These are phyloP conservation scores for Lichtheimia hyalospora DNA, from an alignment of 371 early-diverging fungal species.

Conservation along the genomic window DNA sequence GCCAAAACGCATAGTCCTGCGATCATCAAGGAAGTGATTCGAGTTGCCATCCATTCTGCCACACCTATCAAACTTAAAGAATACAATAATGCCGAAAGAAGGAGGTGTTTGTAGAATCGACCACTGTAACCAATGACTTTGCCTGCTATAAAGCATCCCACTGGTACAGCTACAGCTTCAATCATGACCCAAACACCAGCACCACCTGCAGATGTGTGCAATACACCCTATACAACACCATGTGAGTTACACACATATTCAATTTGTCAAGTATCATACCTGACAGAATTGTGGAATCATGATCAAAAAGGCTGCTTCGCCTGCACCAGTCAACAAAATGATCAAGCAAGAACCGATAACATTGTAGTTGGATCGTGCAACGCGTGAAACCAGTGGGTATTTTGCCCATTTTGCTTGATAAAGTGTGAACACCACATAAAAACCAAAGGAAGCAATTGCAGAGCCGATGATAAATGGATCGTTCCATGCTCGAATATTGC, in stretches of 20 bases:
- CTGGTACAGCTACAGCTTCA: not conserved
- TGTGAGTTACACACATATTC: not conserved
- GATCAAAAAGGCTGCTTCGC: constrained; percentile 25
- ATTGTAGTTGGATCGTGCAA: constrained; percentile 26
- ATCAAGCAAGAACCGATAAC: constrained; percentile 14
- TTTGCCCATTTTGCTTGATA: constrained; percentile 59
- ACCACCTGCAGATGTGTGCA: constrained; percentile 11
- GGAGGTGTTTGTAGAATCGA: constrained; percentile 15
- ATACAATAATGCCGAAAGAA: not conserved
- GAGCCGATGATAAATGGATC: constrained; percentile 53
- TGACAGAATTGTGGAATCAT: constrained; percentile 25
- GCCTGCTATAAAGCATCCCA: constrained; percentile 2
- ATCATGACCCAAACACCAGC: constrained; percentile 6
- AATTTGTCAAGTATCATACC: not conserved
- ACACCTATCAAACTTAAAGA: no score
- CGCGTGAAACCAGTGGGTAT: constrained; percentile 62
- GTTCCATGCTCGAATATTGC: constrained; percentile 58
- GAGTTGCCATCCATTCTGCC: no score
- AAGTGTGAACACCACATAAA: constrained; percentile 47
- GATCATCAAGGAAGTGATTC: not conserved
- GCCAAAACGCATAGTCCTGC: constrained; percentile 14
- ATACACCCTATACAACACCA: not conserved
- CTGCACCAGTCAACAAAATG: constrained; percentile 23
- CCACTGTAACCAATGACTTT: not conserved
- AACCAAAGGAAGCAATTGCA: constrained; percentile 39